These are phyloP conservation scores for Xylaria sp. DNA, from an alignment of 2,329 filamentous ascomycete species.

Conservation along the genomic window DNA sequence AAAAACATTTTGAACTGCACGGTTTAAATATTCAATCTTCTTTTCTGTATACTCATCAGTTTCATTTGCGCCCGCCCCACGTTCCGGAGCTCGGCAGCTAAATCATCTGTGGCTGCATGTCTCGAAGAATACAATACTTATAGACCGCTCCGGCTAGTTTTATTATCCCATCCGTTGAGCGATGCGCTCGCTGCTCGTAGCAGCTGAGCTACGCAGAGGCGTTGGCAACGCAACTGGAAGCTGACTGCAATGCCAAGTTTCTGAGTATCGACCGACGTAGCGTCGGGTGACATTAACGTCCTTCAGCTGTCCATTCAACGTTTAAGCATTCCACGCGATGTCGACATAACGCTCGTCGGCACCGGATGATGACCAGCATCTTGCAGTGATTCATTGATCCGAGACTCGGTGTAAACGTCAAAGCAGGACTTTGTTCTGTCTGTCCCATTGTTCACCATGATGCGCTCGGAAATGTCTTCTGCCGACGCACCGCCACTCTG, in stretches of 20 bases:
- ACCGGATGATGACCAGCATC: background rate
- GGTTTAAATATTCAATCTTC: background rate
- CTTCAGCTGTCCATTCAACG: slow-evolving; percentile 3
- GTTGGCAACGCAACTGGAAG: background rate
- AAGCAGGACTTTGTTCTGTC: no score
- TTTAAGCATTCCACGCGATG: background rate
- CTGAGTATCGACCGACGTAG: background rate
- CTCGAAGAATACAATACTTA: no score
- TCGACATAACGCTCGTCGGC: background rate
- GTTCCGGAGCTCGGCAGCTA: slow-evolving; percentile 19
- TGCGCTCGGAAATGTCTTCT: slow-evolving; percentile 11
- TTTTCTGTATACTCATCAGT: background rate
- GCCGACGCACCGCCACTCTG: slow-evolving; percentile 15
- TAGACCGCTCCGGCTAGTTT: no score
- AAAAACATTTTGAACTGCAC: background rate
- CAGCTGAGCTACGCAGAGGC: background rate
- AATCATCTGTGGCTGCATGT: background rate
- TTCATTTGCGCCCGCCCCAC: slow-evolving; percentile 2
- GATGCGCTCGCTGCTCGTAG: background rate
- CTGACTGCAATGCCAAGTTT: background rate
- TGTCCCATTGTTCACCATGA: background rate
- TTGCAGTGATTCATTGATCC: background rate
- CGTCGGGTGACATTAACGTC: slow-evolving; percentile 12
- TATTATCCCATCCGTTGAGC: background rate
- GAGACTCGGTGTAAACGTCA: background rate